Base-by-base conservation (phyloP, 768 basidiomycete genomes). In the Tricholoma flavovirens region DNA sequence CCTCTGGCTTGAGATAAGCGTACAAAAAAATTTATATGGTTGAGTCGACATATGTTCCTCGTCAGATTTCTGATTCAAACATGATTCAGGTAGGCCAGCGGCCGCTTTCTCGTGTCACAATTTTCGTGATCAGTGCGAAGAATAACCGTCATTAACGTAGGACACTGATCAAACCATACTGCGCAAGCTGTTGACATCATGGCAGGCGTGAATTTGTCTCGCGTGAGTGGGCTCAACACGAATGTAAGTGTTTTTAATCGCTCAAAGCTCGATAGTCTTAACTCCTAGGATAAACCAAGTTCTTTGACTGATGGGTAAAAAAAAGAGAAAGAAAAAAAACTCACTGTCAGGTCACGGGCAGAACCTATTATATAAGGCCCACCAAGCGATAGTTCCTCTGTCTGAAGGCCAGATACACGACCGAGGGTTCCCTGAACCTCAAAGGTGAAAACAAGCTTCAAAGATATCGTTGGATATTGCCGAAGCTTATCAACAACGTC, bases 111-210 rank as follows among this genome's bases (percentile, higher is more conserved):
- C 8, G 15, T 30, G 6, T 48, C 46, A 48, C 10, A 48, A n/a
- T 30, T 10, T n/a, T 48, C 46, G 9, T 30, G 15, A 30, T 48
- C 46, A 32, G 30, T 11, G 30, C 30, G 24, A 29, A 53, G 43
- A 29, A 10, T 21, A 10, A 53, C 52, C 3, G 29, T 11, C n/a
- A 43, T 43, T 40, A 53, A 43, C 5, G 38, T 42, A 12, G 26
- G 52, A 22, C 52, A 53, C 19, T 53, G 38, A 9, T 26, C 21
- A 15, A 53, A 53, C 52, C 52, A 53, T 15, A 53, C 24, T n/a
- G 17, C 11, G 11, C 46, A 29, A 48, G 46, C 15, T 5, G 46
- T 48, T 5, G 46, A 48, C 24, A 10, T 29, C 10, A 30, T 17
- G n/a, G 14, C 46, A 26, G 15, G 26, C 24, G 46, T 32, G 7